Conservation (phyloP, 805 yeast species). For the Ogataea methylovora region DNA sequence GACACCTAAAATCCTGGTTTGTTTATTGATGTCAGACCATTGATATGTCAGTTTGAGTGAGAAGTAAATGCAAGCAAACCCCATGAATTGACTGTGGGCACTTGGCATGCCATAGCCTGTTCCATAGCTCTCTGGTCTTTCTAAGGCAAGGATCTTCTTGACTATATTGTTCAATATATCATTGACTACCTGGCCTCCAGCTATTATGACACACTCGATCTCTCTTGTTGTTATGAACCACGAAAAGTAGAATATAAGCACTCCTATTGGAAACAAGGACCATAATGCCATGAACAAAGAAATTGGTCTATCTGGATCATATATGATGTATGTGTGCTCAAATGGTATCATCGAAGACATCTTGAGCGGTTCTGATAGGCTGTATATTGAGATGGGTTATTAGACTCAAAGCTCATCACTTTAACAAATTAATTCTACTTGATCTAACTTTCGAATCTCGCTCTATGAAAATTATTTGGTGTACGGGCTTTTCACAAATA, state of each 20-base stretch:
- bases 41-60: conserved; percentile 34
- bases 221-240: conserved; percentile 82
- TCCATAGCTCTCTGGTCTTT: conserved; percentile 49
- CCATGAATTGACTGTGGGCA: conserved; percentile 96
- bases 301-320: conserved; percentile 56
- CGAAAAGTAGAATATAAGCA: conserved; percentile 71
- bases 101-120: conserved; percentile 93
- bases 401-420: no score
- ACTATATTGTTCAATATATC: conserved; percentile 66
- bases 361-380: no score
- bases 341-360: no score
- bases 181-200: conserved; percentile 77
- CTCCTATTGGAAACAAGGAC: conserved; percentile 73
- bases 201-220: conserved; percentile 74
- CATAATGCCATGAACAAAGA: conserved; percentile 61
- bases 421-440: no score
- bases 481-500: no score
- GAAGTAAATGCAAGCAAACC: conserved; percentile 62
- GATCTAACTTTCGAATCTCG: no score
- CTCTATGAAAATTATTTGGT: no score
- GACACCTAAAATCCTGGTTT: conserved; percentile 24
- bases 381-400: no score
- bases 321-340: conserved; percentile 80
- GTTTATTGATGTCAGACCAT: conserved; percentile 29
- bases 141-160: conserved; percentile 57